phyloP scores from a whole-genome alignment of 1,284 basidiomycete species.

The Boletus semigastroideus region DNA sequence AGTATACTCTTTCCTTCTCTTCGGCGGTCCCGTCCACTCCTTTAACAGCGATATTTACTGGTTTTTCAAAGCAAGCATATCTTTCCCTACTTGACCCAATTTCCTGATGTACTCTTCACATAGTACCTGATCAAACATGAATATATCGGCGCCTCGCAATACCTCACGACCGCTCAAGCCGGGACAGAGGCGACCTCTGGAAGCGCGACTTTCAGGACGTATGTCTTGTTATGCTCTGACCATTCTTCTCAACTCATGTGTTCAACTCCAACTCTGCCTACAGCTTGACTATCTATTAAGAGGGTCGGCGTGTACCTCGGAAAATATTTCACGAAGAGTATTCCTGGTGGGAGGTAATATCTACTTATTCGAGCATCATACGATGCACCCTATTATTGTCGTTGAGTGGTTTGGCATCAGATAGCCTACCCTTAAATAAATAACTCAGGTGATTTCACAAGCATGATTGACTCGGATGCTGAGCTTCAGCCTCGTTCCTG shows the following conservation, averaged over 20 bases:
- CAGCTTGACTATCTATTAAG: conserved; percentile 22
- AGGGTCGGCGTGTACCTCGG: not conserved
- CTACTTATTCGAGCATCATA: too few relatives aligned
- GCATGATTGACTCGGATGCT: too few relatives aligned
- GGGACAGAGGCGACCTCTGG: conserved; percentile 47
- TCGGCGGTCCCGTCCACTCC: conserved; percentile 45
- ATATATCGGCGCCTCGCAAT: conserved; percentile 45
- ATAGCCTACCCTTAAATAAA: too few relatives aligned
- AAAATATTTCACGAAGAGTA: not conserved
- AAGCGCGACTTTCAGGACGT: conserved; percentile 42
- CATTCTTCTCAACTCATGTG: not conserved
- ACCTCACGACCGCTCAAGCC: conserved; percentile 42
- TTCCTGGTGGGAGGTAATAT: not conserved
- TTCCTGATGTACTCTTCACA: not conserved
- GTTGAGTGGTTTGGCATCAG: too few relatives aligned
- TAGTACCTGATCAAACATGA: conserved; percentile 54
- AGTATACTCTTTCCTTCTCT: conserved; percentile 63
- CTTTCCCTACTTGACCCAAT: not conserved
- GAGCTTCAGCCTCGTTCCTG: too few relatives aligned
- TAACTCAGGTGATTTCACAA: too few relatives aligned
- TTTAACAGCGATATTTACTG: conserved; percentile 56
- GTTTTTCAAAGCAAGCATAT: conserved; percentile 48
- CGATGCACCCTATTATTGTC: too few relatives aligned
- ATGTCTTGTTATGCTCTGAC: conserved; percentile 12
- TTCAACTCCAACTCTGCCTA: conserved; percentile 36